Conservation (phyloP, 106 monocot genomes). For the Phalaenopsis equestris region DNA sequence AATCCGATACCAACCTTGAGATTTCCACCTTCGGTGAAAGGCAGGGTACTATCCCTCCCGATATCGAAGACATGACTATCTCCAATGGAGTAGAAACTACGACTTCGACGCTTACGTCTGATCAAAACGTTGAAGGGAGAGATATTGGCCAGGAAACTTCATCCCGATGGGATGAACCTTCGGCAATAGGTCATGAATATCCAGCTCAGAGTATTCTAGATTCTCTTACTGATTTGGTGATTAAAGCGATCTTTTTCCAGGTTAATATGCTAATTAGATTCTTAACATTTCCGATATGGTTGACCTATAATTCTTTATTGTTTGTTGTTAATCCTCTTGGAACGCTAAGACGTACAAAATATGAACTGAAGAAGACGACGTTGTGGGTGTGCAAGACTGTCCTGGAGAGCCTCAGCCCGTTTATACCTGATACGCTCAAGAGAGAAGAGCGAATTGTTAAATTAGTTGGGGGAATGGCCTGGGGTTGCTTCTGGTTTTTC, state of each 20-base stretch:
- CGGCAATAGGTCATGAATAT: background rate
- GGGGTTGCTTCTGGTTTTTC: slow-evolving; percentile 61
- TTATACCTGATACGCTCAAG: slow-evolving; percentile 13
- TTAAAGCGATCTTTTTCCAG: slow-evolving; percentile 65
- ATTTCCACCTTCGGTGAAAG: background rate
- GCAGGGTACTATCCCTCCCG: background rate
- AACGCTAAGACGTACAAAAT: slow-evolving; percentile 13
- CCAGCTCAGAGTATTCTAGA: slow-evolving; percentile 20
- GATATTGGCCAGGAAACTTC: background rate
- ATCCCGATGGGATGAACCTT: background rate
- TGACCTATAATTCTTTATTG: slow-evolving; percentile 34
- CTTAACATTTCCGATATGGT: slow-evolving; percentile 39
- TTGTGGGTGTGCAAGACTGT: slow-evolving; percentile 13
- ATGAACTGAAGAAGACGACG: slow-evolving; percentile 14
- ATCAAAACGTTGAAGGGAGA: background rate
- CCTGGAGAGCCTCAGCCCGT: slow-evolving; percentile 2
- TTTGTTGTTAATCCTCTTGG: slow-evolving; percentile 54
- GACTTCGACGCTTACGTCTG: slow-evolving; percentile 9
- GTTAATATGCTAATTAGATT: slow-evolving; percentile 28
- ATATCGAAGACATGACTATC: background rate
- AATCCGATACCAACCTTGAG: background rate
- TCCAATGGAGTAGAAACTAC: background rate
- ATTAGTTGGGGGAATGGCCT: slow-evolving; percentile 26
- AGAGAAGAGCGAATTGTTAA: slow-evolving; percentile 14
- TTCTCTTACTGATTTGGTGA: slow-evolving; percentile 25